Evolutionary conservation across 1,284 basidiomycete genomes (phyloP).

Genomic region (Heterobasidion irregulare): DNA sequence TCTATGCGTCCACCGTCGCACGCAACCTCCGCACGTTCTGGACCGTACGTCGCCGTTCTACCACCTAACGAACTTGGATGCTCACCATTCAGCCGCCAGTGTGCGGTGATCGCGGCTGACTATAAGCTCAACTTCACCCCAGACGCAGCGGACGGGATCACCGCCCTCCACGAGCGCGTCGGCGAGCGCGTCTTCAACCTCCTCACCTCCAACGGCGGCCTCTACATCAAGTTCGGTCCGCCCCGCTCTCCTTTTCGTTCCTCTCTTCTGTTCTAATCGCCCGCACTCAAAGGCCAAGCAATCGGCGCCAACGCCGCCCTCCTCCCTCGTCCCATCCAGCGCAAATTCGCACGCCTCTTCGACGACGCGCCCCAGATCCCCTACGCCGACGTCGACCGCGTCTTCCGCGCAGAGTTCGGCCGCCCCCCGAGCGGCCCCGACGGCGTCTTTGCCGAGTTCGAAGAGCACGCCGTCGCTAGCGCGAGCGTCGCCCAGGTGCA

Average conservation of each 20-base stretch:
- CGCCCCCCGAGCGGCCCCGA: conserved; percentile 52
- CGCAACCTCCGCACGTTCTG: conserved; percentile 62
- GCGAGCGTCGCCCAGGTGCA: conserved; percentile 91
- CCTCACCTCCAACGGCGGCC: conserved; percentile 73
- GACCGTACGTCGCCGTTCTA: conserved; percentile 34
- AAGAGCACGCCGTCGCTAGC: conserved; percentile 67
- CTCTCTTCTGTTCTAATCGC: background rate
- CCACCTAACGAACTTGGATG: too few relatives aligned
- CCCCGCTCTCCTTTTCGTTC: conserved; percentile 7
- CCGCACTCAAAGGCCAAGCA: conserved; percentile 44
- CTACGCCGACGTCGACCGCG: conserved; percentile 58
- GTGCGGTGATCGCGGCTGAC: conserved; percentile 59
- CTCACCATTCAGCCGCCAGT: conserved; percentile 31
- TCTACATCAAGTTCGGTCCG: conserved; percentile 86
- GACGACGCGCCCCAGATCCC: conserved; percentile 82
- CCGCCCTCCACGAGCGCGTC: conserved; percentile 74
- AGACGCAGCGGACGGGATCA: conserved; percentile 55
- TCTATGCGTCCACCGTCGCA: conserved; percentile 59
- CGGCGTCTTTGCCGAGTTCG: conserved; percentile 74
- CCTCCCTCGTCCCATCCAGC: conserved; percentile 74
- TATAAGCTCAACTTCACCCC: conserved; percentile 82
- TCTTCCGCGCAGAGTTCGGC: conserved; percentile 69
- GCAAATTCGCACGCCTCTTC: conserved; percentile 75
- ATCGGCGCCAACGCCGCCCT: conserved; percentile 80
- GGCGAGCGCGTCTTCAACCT: conserved; percentile 71